phyloP scores from a whole-genome alignment of 2,329 filamentous ascomycete species.

The Fusarium paranaense region DNA sequence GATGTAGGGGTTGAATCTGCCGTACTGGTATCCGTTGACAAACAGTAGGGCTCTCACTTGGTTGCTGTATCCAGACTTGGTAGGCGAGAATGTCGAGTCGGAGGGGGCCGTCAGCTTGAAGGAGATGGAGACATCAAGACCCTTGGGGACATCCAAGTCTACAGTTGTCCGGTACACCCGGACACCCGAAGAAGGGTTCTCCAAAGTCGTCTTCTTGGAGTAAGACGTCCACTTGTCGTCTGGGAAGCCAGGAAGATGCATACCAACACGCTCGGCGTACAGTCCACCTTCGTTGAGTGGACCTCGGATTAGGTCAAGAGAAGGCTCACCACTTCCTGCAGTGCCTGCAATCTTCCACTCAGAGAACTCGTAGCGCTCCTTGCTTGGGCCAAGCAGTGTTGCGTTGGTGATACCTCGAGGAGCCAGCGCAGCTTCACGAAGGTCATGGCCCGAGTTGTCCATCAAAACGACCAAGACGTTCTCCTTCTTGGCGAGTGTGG shows the following conservation, averaged over 20 bases:
- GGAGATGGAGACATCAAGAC: conserved; percentile 67
- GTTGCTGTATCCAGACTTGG: conserved; percentile 48
- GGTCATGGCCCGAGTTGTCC: conserved; percentile 71
- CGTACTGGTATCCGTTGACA: conserved; percentile 75
- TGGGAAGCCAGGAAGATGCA: conserved; percentile 68
- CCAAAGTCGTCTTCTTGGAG: conserved; percentile 49
- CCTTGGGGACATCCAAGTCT: conserved; percentile 61
- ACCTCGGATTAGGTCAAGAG: conserved; percentile 66
- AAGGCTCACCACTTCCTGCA: conserved; percentile 62
- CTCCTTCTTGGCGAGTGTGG: conserved; percentile 54
- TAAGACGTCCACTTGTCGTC: conserved; percentile 56
- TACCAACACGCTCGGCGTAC: conserved; percentile 67
- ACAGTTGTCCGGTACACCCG: conserved; percentile 66
- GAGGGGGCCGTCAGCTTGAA: conserved; percentile 62
- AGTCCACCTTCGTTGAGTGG: conserved; percentile 69
- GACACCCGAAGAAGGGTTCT: conserved; percentile 63
- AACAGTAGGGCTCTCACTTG: conserved; percentile 65
- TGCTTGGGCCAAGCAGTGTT: conserved; percentile 56
- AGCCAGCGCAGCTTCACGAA: conserved; percentile 59
- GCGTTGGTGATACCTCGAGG: conserved; percentile 65
- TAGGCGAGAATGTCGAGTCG: conserved; percentile 52
- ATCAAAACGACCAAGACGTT: conserved; percentile 68
- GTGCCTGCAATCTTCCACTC: conserved; percentile 70
- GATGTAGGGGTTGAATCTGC: conserved; percentile 68
- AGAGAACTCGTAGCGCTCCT: conserved; percentile 54